These are phyloP conservation scores for Omphalotus guepiniiformis DNA, from an alignment of 768 basidiomycete genomes.

Conservation along the genomic window DNA sequence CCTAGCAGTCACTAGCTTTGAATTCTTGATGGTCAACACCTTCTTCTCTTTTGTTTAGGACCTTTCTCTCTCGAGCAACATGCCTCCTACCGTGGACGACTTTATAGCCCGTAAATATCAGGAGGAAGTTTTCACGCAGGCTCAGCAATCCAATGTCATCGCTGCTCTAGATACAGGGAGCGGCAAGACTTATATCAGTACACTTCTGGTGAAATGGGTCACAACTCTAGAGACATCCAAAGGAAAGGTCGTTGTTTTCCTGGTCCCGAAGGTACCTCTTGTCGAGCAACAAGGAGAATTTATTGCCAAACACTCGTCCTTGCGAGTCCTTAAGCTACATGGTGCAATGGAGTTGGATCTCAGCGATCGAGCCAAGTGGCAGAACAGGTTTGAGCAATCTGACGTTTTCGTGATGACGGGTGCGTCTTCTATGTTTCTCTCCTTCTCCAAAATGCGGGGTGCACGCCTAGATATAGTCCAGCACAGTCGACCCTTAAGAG, in stretches of 20 bases:
- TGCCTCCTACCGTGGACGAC: not conserved
- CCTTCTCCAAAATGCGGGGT: not conserved
- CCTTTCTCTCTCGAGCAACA: no score
- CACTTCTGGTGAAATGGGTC: conserved; percentile 76
- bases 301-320: conserved; percentile 56
- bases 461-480: not conserved
- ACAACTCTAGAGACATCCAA: conserved; percentile 42
- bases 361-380: conserved; percentile 64
- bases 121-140: conserved; percentile 64
- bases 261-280: conserved; percentile 82
- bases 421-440: conserved; percentile 24
- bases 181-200: conserved; percentile 74
- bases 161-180: conserved; percentile 75
- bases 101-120: conserved; percentile 52
- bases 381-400: conserved; percentile 49
- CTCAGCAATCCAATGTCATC: conserved; percentile 61
- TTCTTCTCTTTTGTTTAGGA: no score
- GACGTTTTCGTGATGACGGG: conserved; percentile 89
- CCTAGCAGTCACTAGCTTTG: not conserved
- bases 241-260: conserved; percentile 68
- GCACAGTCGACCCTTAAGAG: no score
- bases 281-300: conserved; percentile 80
- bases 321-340: conserved; percentile 65
- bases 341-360: conserved; percentile 72
- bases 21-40: no score